Evolutionary conservation across 2,329 filamentous ascomycete genomes (phyloP).

Genomic region (Fusarium stilboides): DNA sequence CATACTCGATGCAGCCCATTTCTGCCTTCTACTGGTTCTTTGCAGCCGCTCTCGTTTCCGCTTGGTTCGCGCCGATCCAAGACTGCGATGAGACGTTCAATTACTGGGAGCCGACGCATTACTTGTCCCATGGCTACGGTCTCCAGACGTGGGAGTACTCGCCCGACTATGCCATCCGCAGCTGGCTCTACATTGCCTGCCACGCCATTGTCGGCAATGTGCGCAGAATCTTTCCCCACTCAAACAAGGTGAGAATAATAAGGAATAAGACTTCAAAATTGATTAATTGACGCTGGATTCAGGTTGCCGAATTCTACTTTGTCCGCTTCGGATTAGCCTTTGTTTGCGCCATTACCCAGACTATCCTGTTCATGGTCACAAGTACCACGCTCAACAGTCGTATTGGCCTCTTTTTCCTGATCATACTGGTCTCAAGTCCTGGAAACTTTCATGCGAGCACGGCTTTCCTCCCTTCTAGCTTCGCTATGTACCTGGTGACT

Average conservation of each 20-base stretch:
- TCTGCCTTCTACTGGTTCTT: conserved; percentile 87
- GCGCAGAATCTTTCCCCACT: conserved; percentile 73
- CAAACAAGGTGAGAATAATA: conserved; percentile 66
- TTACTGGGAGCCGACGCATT: conserved; percentile 98
- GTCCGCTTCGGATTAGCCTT: conserved; percentile 83
- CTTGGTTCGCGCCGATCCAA: conserved; percentile 89
- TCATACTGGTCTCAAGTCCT: conserved; percentile 83
- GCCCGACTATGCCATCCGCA: conserved; percentile 92
- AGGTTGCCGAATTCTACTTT: conserved; percentile 87
- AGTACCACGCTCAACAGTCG: conserved; percentile 83
- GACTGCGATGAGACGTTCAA: conserved; percentile 99
- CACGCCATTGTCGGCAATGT: conserved; percentile 82
- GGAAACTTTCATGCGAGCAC: conserved; percentile 95
- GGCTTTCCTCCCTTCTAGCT: conserved; percentile 91
- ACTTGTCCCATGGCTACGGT: conserved; percentile 91
- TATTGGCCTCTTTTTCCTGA: conserved; percentile 87
- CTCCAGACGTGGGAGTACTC: conserved; percentile 99
- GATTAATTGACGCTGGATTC: conserved; percentile 18
- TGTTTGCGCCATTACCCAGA: conserved; percentile 85
- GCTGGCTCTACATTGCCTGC: conserved; percentile 89
- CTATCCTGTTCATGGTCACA: conserved; percentile 83
- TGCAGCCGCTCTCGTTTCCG: conserved; percentile 80
- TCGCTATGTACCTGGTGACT: conserved; percentile 95
- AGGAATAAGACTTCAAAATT: background rate
- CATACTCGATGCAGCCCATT: conserved; percentile 78